These are phyloP conservation scores for Ophioceras dolichostomum DNA, from an alignment of 2,329 filamentous ascomycete genomes.

Conservation along the genomic window DNA sequence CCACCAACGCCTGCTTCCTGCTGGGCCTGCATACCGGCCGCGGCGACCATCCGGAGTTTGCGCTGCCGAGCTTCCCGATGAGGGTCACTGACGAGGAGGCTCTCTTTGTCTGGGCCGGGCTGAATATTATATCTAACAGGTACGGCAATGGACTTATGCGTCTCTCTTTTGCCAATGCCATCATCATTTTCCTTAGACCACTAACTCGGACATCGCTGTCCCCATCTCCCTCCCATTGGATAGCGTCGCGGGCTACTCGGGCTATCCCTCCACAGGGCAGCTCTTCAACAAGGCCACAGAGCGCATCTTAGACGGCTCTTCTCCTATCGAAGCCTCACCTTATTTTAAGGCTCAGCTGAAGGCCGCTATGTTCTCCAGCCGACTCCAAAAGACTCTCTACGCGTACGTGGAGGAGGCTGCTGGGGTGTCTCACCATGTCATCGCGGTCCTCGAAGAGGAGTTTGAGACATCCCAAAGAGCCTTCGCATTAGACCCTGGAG, in stretches of 20 bases:
- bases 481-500: slow-evolving; percentile 32
- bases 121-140: slow-evolving; percentile 39
- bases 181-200: too few relatives aligned
- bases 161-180: too few relatives aligned
- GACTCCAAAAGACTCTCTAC: slow-evolving; percentile 32
- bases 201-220: too few relatives aligned
- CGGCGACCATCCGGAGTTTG: slow-evolving; percentile 36
- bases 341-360: slow-evolving; percentile 34
- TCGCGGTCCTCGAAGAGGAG: slow-evolving; percentile 38
- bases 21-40: slow-evolving; percentile 39
- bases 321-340: slow-evolving; percentile 25
- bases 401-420: slow-evolving; percentile 32
- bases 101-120: slow-evolving; percentile 38
- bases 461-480: slow-evolving; percentile 33
- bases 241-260: slow-evolving; percentile 25
- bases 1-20: slow-evolving; percentile 33
- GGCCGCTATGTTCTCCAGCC: slow-evolving; percentile 37
- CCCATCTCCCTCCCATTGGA: too few relatives aligned
- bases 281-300: slow-evolving; percentile 38
- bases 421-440: slow-evolving; percentile 31
- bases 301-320: slow-evolving; percentile 26
- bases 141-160: slow-evolving; percentile 11
- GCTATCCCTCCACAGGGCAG: slow-evolving; percentile 29
- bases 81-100: slow-evolving; percentile 38
- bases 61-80: slow-evolving; percentile 28